These are phyloP conservation scores for Lasiosphaeriaceae sp. DNA, from an alignment of 495 filamentous ascomycete genomes.

Conservation along the genomic window DNA sequence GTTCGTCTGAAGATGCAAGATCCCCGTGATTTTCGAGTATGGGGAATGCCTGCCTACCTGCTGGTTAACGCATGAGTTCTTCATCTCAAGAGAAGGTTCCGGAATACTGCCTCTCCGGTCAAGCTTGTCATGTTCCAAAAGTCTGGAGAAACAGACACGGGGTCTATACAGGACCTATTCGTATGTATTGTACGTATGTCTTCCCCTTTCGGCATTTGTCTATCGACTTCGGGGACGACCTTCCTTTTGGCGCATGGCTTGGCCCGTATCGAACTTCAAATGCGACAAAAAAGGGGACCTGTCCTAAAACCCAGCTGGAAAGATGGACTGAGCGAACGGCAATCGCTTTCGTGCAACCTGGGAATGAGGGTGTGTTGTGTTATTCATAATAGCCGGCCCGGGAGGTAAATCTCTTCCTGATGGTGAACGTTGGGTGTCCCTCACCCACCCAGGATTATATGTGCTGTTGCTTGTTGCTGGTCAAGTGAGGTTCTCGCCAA, in stretches of 20 bases:
- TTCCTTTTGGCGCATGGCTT: background rate
- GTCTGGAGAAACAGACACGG: background rate
- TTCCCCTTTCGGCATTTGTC: background rate
- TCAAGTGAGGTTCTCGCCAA: background rate
- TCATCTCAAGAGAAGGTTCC: background rate
- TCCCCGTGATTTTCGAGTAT: background rate
- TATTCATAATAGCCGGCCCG: background rate
- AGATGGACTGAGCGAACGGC: background rate
- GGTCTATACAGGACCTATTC: no score
- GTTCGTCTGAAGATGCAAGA: background rate
- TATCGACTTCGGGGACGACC: background rate
- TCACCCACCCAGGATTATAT: background rate
- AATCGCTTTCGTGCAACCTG: background rate
- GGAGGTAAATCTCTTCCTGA: background rate
- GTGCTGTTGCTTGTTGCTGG: background rate
- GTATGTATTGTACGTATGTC: no score
- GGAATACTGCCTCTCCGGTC: background rate
- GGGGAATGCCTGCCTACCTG: background rate
- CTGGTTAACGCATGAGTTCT: background rate
- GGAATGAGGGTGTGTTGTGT: background rate
- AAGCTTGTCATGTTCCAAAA: background rate
- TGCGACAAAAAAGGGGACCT: background rate
- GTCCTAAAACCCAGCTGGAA: background rate
- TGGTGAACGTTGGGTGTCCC: background rate
- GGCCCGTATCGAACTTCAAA: background rate